Evolutionary conservation across 331 rosid species (phyloP), one percentile per base, ranked within the genome.

Genomic region (Telfairia occidentalis): DNA sequence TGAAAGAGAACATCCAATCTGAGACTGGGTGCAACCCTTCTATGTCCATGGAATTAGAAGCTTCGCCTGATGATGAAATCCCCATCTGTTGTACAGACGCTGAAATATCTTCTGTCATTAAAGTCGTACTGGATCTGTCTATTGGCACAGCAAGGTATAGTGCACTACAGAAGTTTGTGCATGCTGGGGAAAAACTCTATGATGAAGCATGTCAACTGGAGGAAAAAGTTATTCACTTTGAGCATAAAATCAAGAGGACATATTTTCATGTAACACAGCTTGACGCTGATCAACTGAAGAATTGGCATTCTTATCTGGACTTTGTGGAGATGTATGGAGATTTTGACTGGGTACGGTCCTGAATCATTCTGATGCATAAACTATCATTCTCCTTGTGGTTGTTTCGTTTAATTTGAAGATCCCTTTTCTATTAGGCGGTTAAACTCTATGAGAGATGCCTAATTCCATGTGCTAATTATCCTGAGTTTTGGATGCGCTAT

Each of bases 401-500:
- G 12, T 45, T 42, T 74, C 38, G 48, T 46, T 43, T 59, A 59
- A 38, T 46, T 48, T 76, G 79, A 70, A 78, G 50, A 83, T 60
- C 69, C 18, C 76, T 81, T 50, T 80, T 72, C 23, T 75, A 61
- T 42, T 65, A 93, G 98, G 95, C 86, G 65, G 96, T 91, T 73
- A 93, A 91, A 81, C 89, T 89, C 77, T 89, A 91, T 63, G 98
- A 93, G 83, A 89, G 96, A 79, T 93, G 96, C 84, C 87, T 93
- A 87, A 89, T 91, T 84, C 88, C 86, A 5, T 93, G 98, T 83
- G 97, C 97, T 70, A 84, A 85, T 84, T 93, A 91, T 84, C 96
- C 92, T 67, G 98, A 93, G 73, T 91, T 85, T 77, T 93, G 98
- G 98, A 89, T 91, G 89, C 97, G 97, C 67, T 93, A 87, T 57